phyloP scores from a whole-genome alignment of 1,284 basidiomycete genomes.

The Heterobasidion occidentale region DNA sequence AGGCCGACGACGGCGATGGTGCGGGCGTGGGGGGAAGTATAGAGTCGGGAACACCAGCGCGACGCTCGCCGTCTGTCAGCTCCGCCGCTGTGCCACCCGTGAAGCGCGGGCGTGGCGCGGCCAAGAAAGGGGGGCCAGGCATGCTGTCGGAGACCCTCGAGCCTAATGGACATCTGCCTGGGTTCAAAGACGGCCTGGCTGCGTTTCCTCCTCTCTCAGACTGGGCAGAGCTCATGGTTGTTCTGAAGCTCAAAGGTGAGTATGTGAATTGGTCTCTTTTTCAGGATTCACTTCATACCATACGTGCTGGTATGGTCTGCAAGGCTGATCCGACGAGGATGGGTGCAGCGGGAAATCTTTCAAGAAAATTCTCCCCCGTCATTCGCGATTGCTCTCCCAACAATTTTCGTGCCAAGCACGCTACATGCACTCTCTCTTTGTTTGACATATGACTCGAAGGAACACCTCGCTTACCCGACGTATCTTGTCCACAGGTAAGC shows the following conservation, averaged over 20 bases:
- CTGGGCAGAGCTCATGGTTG: conserved; percentile 60
- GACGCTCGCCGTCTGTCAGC: conserved; percentile 20
- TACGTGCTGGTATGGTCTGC: too few species aligned
- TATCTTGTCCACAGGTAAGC: conserved; percentile 45
- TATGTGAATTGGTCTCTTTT: background rate
- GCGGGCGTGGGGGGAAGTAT: conserved; percentile 9
- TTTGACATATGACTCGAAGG: too few species aligned
- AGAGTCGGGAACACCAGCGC: conserved; percentile 6
- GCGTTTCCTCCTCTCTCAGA: conserved; percentile 62
- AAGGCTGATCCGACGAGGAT: too few species aligned
- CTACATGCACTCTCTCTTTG: too few species aligned
- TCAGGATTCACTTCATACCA: background rate
- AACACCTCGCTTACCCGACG: too few species aligned
- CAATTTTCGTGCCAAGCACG: too few species aligned
- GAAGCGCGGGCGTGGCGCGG: conserved; percentile 7
- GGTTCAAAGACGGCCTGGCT: conserved; percentile 64
- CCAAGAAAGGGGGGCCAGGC: conserved; percentile 8
- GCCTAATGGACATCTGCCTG: conserved; percentile 62
- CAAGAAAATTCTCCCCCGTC: too few species aligned
- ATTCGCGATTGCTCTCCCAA: background rate
- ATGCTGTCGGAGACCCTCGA: conserved; percentile 49
- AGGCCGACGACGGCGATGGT: conserved; percentile 30
- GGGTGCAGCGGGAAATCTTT: too few species aligned
- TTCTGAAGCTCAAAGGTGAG: conserved; percentile 63
- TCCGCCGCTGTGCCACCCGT: conserved; percentile 11